Evolutionary conservation across 306 rosid genomes (phyloP).

Genomic region (Malus orientalis): DNA sequence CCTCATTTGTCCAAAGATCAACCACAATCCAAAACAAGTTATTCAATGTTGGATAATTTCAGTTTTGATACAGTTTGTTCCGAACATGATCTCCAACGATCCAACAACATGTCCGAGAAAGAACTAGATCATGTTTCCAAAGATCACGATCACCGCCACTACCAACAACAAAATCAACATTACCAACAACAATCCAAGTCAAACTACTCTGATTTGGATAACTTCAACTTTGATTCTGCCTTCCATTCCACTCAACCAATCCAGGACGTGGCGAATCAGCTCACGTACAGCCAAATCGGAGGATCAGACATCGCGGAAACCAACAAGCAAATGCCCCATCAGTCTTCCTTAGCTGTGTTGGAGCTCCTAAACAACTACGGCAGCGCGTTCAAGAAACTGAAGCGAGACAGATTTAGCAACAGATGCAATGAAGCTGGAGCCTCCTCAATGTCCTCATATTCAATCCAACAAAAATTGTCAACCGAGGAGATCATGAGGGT

Average conservation of each 20-base stretch:
- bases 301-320: slow-evolving; percentile 5
- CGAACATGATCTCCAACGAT: background rate
- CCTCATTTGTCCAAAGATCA: background rate
- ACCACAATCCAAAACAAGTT: slow-evolving; percentile 13
- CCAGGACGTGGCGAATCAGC: background rate
- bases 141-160: slow-evolving; percentile 12
- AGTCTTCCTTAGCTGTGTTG: slow-evolving; percentile 34
- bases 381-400: slow-evolving; percentile 36
- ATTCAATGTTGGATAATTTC: slow-evolving; percentile 23
- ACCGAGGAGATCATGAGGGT: slow-evolving; percentile 56
- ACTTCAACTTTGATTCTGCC: slow-evolving; percentile 18
- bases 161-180: background rate
- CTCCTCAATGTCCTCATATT: background rate
- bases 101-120: background rate
- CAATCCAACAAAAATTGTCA: slow-evolving; percentile 33
- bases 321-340: slow-evolving; percentile 11
- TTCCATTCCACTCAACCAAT: slow-evolving; percentile 16
- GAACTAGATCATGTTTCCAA: slow-evolving; percentile 8
- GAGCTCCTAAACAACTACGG: slow-evolving; percentile 45
- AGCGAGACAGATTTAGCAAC: slow-evolving; percentile 5
- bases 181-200: slow-evolving; percentile 15
- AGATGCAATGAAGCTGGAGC: background rate
- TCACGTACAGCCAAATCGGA: background rate
- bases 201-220: slow-evolving; percentile 19
- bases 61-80: slow-evolving; percentile 16